A percentile compares a stretch with the other conserved stretches of the same genome.
Evolutionary conservation across 106 monocot genomes (phyloP).

Genomic region (Acorus calamus): DNA sequence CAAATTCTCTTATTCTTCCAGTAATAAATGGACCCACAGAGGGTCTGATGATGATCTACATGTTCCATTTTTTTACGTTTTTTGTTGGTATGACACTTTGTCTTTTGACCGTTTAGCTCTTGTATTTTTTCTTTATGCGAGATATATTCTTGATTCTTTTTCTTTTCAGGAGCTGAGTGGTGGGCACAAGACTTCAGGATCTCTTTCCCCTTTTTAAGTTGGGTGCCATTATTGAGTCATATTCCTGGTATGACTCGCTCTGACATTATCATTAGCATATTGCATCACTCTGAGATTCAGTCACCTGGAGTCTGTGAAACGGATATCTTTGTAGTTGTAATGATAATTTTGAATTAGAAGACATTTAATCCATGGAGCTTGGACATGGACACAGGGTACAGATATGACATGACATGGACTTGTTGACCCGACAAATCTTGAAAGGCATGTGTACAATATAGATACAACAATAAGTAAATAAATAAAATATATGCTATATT

Average conservation of each 20-base stretch:
- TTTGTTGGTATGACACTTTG: constrained; percentile 49
- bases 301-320: no score
- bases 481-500: no score
- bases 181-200: constrained; percentile 91
- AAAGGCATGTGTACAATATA: no score
- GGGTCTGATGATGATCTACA: constrained; percentile 94
- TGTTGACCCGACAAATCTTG: no score
- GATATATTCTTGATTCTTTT: neutral
- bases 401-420: no score
- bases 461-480: no score
- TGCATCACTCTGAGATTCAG: no score
- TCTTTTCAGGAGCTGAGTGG: constrained; percentile 84
- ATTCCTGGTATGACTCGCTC: constrained; percentile 8
- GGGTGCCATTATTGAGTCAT: constrained; percentile 18
- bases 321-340: no score
- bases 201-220: constrained; percentile 53
- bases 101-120: neutral
- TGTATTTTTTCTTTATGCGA: neutral
- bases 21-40: constrained; percentile 92
- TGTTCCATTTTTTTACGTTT: constrained; percentile 76
- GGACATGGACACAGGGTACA: no score
- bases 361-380: no score
- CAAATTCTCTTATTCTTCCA: constrained; percentile 97
- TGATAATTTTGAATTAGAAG: no score
- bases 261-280: no score